These are phyloP conservation scores for Myrmaecium sp. DNA, from an alignment of 2,329 filamentous ascomycete species.

Conservation along the genomic window DNA sequence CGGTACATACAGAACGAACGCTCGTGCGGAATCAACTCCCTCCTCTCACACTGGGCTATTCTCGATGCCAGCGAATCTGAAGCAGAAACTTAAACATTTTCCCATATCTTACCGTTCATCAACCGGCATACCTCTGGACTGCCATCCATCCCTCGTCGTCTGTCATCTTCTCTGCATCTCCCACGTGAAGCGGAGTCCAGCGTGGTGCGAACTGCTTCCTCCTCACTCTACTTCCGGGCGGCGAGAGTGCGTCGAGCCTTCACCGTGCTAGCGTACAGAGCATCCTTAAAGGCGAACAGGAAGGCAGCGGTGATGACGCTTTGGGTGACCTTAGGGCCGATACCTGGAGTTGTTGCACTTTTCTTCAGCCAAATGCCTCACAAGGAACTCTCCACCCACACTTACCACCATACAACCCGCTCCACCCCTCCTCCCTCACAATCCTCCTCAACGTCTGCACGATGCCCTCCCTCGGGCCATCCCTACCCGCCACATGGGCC, in stretches of 20 bases:
- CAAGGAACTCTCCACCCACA: no score
- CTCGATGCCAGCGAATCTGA: background rate
- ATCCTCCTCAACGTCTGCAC: constrained; percentile 61
- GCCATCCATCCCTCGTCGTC: background rate
- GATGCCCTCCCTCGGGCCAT: constrained; percentile 66
- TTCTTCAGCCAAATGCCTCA: background rate
- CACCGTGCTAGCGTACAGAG: constrained; percentile 70
- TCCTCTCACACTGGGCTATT: constrained; percentile 1
- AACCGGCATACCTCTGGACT: background rate
- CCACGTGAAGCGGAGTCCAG: background rate
- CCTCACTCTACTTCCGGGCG: constrained; percentile 7
- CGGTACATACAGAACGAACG: no score
- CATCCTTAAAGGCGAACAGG: constrained; percentile 95
- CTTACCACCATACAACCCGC: constrained; percentile 80
- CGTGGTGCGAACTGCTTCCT: background rate
- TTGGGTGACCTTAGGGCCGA: constrained; percentile 90
- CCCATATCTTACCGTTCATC: constrained; percentile 1
- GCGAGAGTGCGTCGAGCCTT: constrained; percentile 37
- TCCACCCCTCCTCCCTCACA: constrained; percentile 76
- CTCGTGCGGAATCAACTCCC: no score
- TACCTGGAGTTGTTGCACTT: constrained; percentile 43
- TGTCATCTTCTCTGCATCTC: background rate
- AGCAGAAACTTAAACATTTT: constrained; percentile 1
- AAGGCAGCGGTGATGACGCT: constrained; percentile 93
- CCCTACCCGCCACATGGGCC: constrained; percentile 77